Base-by-base conservation (phyloP, 345 rosid genomes). In the Murraya paniculata region DNA sequence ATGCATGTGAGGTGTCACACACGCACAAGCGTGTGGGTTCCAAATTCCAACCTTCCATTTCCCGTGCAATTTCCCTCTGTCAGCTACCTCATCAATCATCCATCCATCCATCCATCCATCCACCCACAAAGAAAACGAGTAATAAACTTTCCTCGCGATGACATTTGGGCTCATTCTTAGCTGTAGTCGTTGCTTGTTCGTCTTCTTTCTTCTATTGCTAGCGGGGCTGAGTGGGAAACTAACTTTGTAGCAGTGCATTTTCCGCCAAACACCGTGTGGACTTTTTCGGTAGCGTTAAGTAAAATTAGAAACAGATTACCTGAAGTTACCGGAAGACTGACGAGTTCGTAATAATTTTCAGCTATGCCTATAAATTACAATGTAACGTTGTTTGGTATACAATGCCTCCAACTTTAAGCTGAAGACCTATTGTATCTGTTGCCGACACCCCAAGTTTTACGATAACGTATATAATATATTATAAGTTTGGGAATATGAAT, bases 241-340 rank as follows among this genome's bases (percentile, higher is more conserved):
- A 2, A 27, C 24, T 22, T 58, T 67, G 50, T 31, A 9, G 0
- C 33, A 53, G 5, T 9, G 14, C 64, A 22, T 64, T n/a, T 38
- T 38, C 58, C 21, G 30, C 31, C 9, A 27, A 79, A 67, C 50
- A 68, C 60, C 82, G 82, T 59, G 82, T 79, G 82, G 78, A 55
- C 78, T 78, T 74, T 67, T 56, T 10, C 0, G 22, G 39, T 3
- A 33, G 56, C 4, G 9, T 9, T 1, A 21, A 13, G 33, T 18
- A 45, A 45, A 69, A 27, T 25, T 45, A 9, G 72, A 25, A 27
- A 27, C 35, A 24, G 28, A 25, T 56, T 60, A 27, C 2, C 57
- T 75, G 14, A 75, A 48, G 33, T n/a, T 64, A n/a, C 61, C 64
- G 30, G 71, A 75, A 74, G 59, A 30, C 31, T 64, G 60, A 16